Evolutionary conservation across 2,329 filamentous ascomycete species (phyloP).

Genomic region (Hypoxylon sp.): DNA sequence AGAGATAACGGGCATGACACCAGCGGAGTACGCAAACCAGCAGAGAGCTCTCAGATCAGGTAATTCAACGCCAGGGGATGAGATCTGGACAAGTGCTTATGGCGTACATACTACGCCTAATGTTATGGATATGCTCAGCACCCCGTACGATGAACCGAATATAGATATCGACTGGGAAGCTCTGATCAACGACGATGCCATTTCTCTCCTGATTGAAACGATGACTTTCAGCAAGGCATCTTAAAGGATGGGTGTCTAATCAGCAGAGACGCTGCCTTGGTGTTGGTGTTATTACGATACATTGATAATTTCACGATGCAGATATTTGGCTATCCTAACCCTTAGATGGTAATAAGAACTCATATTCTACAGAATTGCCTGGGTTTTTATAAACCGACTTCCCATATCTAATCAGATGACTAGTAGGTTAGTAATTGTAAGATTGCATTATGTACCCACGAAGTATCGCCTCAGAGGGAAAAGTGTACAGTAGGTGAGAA

Average conservation of each 20-base stretch:
- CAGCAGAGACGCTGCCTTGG: no score
- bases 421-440: no score
- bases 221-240: neutral
- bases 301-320: no score
- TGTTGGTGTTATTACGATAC: no score
- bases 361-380: no score
- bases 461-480: neutral
- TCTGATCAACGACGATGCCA: slow-evolving; percentile 18
- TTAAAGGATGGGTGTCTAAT: neutral
- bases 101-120: neutral
- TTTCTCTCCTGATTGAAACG: slow-evolving; percentile 7
- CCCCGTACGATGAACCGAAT: slow-evolving; percentile 2
- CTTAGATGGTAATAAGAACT: no score
- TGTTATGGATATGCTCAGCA: neutral
- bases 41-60: slow-evolving; percentile 15
- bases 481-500: neutral
- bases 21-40: slow-evolving; percentile 24
- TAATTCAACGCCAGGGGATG: slow-evolving; percentile 4
- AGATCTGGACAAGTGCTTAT: slow-evolving; percentile 11
- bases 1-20: slow-evolving; percentile 26
- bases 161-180: slow-evolving; percentile 26
- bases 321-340: no score
- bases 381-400: no score
- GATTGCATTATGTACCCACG: neutral
- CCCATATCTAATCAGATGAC: no score